Conservation (phyloP, 306 rosid genomes). For the Pyrus communis region DNA sequence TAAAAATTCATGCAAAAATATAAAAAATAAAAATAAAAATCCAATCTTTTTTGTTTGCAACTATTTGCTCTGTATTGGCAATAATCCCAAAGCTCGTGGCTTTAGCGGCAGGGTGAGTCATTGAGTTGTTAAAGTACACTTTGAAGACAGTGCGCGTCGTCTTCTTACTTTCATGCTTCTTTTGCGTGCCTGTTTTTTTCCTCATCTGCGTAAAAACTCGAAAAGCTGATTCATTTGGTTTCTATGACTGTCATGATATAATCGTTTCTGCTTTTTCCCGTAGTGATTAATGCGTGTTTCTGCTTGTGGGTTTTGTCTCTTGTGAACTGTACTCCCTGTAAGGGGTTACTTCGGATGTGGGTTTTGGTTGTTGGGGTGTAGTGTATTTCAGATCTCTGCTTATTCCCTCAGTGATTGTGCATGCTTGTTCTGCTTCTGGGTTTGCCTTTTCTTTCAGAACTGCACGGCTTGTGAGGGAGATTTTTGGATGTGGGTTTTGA, state of each 20-base stretch:
- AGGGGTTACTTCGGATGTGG: slow-evolving; percentile 30
- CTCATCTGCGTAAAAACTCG: slow-evolving; percentile 6
- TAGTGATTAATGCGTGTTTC: slow-evolving; percentile 28
- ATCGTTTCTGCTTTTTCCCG: slow-evolving; percentile 19
- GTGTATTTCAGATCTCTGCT: not conserved
- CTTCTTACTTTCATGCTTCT: slow-evolving; percentile 28
- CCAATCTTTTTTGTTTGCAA: not conserved
- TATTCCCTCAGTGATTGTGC: slow-evolving; percentile 27
- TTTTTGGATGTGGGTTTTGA: slow-evolving; percentile 30
- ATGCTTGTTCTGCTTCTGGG: slow-evolving; percentile 22
- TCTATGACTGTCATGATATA: slow-evolving; percentile 18
- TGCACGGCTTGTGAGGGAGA: not conserved
- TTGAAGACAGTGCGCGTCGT: slow-evolving; percentile 46
- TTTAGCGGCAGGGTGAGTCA: slow-evolving; percentile 7
- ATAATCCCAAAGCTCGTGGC: slow-evolving; percentile 15
- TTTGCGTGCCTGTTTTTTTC: not conserved
- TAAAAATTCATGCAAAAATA: slow-evolving; percentile 6
- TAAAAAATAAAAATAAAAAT: not conserved
- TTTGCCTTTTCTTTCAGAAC: not conserved
- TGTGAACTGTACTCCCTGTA: not conserved
- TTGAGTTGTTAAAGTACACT: slow-evolving; percentile 30
- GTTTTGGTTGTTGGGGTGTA: slow-evolving; percentile 10
- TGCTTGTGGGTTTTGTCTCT: slow-evolving; percentile 16
- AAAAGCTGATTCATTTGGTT: slow-evolving; percentile 36
- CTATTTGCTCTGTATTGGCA: not conserved